Percentiles rank a stretch among this genome's conserved stretches.
phyloP scores from a whole-genome alignment of 2,329 filamentous ascomycete species.

The Cadophora sp. region DNA sequence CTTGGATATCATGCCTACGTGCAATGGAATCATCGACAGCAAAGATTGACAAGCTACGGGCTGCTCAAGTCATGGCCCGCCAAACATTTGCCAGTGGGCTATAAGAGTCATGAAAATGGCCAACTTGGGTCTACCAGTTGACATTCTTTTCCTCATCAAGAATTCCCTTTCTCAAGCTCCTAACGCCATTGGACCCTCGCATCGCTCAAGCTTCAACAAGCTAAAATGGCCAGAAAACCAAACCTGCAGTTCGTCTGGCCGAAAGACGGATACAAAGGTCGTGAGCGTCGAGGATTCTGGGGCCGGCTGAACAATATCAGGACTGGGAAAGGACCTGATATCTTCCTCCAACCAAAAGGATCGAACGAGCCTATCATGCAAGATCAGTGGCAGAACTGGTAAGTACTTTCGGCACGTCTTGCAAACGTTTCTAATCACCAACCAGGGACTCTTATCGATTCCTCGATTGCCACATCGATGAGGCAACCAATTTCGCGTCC shows the following conservation, averaged over 20 bases:
- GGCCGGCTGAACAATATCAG: conserved; percentile 46
- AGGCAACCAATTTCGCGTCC: conserved; percentile 12
- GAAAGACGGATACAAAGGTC: conserved; percentile 40
- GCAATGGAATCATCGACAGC: conserved; percentile 31
- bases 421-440: background rate
- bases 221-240: conserved; percentile 3
- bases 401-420: background rate
- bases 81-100: conserved; percentile 29
- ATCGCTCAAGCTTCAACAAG: background rate
- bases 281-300: conserved; percentile 38
- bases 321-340: conserved; percentile 49
- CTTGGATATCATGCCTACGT: conserved; percentile 14
- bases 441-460: conserved; percentile 41
- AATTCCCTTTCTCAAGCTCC: background rate
- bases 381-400: conserved; percentile 44
- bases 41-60: conserved; percentile 32
- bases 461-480: conserved; percentile 17
- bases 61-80: conserved; percentile 13
- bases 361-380: conserved; percentile 32
- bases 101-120: conserved; percentile 27
- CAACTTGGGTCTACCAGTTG: background rate
- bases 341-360: conserved; percentile 44
- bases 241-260: conserved; percentile 41
- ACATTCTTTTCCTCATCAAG: background rate
- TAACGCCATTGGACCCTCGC: no score